These are phyloP conservation scores for Rhynchosporium agropyri DNA, from an alignment of 2,329 filamentous ascomycete genomes.

Conservation along the genomic window DNA sequence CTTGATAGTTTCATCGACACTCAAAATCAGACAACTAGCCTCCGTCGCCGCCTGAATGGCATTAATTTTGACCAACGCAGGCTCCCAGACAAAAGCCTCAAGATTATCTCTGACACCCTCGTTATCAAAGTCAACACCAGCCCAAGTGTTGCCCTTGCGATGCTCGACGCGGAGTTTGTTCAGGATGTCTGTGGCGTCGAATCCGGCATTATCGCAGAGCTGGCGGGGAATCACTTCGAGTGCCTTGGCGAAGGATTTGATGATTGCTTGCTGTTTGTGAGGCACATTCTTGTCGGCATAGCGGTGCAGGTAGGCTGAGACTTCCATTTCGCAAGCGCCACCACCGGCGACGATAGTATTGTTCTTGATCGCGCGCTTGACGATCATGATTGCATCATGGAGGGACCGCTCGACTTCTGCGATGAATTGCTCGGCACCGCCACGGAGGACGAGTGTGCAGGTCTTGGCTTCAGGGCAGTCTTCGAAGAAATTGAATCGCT, in stretches of 20 bases:
- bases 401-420: slow-evolving; percentile 96
- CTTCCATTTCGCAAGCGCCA: slow-evolving; percentile 94
- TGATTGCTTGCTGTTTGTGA: slow-evolving; percentile 95
- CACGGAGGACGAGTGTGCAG: slow-evolving; percentile 91
- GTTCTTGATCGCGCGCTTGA: slow-evolving; percentile 97
- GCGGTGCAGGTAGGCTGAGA: slow-evolving; percentile 89
- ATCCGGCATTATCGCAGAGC: slow-evolving; percentile 97
- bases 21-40: slow-evolving; percentile 90
- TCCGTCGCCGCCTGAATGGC: slow-evolving; percentile 95
- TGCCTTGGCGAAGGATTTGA: slow-evolving; percentile 97
- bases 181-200: slow-evolving; percentile 96
- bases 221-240: slow-evolving; percentile 96
- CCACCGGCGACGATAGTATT: slow-evolving; percentile 92
- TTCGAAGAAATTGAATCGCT: slow-evolving; percentile 98
- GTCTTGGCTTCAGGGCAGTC: slow-evolving; percentile 95
- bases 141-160: slow-evolving; percentile 89
- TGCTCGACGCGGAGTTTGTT: slow-evolving; percentile 97
- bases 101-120: slow-evolving; percentile 95
- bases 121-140: slow-evolving; percentile 90
- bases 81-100: slow-evolving; percentile 96
- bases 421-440: slow-evolving; percentile 98
- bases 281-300: slow-evolving; percentile 91
- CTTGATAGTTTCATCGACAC: slow-evolving; percentile 97
- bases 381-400: slow-evolving; percentile 99
- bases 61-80: slow-evolving; percentile 93